These are phyloP conservation scores for Margaritispora aquatica DNA, from an alignment of 495 filamentous ascomycete species.

Conservation along the genomic window DNA sequence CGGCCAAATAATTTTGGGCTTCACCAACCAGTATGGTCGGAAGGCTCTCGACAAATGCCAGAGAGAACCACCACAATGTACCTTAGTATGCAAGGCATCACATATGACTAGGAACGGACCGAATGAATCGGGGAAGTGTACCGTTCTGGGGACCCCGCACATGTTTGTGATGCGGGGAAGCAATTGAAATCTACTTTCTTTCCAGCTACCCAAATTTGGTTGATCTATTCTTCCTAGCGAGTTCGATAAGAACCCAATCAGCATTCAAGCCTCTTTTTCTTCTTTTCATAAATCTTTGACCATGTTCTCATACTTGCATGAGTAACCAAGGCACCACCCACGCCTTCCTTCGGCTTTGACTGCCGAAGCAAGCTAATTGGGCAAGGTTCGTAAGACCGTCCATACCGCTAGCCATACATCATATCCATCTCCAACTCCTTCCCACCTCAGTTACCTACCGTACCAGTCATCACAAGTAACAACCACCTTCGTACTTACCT, in stretches of 20 bases:
- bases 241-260: not conserved
- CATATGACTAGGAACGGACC: not conserved
- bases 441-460: not conserved
- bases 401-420: too few species aligned
- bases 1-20: slow-evolving; percentile 6
- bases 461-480: not conserved
- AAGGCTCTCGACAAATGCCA: too few species aligned
- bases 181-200: not conserved
- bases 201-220: not conserved
- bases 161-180: not conserved
- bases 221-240: not conserved
- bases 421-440: not conserved
- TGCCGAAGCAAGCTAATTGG: slow-evolving; percentile 7
- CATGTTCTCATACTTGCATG: too few species aligned
- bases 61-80: not conserved
- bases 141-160: not conserved
- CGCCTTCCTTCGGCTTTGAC: slow-evolving; percentile 2
- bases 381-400: not conserved
- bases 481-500: not conserved
- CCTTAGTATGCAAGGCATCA: not conserved
- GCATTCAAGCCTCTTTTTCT: not conserved
- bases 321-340: not conserved
- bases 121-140: not conserved
- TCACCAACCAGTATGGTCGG: too few species aligned
- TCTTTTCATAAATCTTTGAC: not conserved